Percentiles rank a stretch among this genome's conserved stretches.
Evolutionary conservation across 352 stramenopile species (phyloP).

Genomic region (Elongisporangium senticosum): DNA sequence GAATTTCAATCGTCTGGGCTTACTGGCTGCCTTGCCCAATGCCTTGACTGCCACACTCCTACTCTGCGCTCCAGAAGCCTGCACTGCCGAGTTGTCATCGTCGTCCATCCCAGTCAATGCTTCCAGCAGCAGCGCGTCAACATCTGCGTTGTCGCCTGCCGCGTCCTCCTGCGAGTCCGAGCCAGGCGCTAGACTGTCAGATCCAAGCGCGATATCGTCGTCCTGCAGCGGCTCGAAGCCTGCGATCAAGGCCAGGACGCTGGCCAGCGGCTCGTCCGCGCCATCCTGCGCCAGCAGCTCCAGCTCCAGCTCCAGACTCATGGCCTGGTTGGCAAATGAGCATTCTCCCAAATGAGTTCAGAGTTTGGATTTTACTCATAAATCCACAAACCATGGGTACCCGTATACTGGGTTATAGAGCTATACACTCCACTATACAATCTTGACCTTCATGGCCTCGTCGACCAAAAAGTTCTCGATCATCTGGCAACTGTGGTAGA

Average conservation of each 20-base stretch:
- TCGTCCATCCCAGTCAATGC: background rate
- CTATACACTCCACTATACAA: background rate
- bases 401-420: background rate
- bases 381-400: background rate
- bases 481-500: slow-evolving; percentile 8
- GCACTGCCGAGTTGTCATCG: background rate
- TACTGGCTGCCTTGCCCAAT: background rate
- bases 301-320: background rate
- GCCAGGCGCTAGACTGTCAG: background rate
- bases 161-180: background rate
- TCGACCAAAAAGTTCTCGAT: slow-evolving; percentile 6
- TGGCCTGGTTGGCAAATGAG: background rate
- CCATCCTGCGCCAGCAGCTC: background rate
- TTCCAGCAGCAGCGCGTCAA: background rate
- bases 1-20: background rate
- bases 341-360: background rate
- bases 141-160: background rate
- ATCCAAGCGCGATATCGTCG: background rate
- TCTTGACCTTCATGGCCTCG: background rate
- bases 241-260: background rate
- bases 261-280: background rate
- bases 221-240: background rate
- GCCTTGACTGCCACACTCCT: background rate
- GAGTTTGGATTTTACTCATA: background rate
- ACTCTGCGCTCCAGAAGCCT: background rate